Conservation (phyloP, 2,329 filamentous ascomycete species). For the Rasamsonia emersonii region DNA sequence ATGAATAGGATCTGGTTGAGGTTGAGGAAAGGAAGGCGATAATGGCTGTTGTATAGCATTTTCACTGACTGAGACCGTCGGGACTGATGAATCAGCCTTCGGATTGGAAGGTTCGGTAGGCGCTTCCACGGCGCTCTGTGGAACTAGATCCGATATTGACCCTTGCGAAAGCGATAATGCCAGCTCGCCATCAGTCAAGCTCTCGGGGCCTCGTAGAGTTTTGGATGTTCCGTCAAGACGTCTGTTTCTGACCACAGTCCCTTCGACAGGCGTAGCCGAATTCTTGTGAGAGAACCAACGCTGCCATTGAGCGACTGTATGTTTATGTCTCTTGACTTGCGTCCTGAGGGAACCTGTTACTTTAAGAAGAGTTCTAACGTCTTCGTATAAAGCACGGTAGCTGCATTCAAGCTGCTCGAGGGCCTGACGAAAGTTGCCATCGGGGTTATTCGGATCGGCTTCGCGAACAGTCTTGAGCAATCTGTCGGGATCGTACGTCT, state of each 20-base stretch:
- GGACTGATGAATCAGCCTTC: too few species aligned
- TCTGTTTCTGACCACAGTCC: conserved; percentile 19
- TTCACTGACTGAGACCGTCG: neutral
- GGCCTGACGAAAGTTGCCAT: conserved; percentile 9
- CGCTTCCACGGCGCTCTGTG: too few species aligned
- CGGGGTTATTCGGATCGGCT: conserved; percentile 2
- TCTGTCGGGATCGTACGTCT: conserved; percentile 20
- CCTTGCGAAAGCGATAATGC: too few species aligned
- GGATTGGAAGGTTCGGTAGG: too few species aligned
- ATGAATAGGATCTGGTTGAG: neutral
- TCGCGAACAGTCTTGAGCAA: conserved; percentile 9
- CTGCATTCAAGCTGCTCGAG: conserved; percentile 16
- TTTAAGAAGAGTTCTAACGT: conserved; percentile 18
- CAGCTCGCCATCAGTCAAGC: too few species aligned
- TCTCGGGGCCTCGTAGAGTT: too few species aligned
- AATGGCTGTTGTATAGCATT: neutral
- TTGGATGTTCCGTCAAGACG: conserved; percentile 12
- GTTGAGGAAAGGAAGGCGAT: conserved; percentile 2
- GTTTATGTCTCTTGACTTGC: conserved; percentile 25
- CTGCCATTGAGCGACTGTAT: conserved; percentile 23
- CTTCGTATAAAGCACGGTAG: conserved; percentile 26
- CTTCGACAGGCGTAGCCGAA: conserved; percentile 22
- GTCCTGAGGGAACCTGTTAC: conserved; percentile 21
- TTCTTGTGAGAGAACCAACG: conserved; percentile 19
- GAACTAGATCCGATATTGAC: too few species aligned